Percentiles rank a stretch among this genome's conserved stretches.
phyloP scores from a whole-genome alignment of 2,329 filamentous ascomycete species.

The Proliferodiscus dingleyae region DNA sequence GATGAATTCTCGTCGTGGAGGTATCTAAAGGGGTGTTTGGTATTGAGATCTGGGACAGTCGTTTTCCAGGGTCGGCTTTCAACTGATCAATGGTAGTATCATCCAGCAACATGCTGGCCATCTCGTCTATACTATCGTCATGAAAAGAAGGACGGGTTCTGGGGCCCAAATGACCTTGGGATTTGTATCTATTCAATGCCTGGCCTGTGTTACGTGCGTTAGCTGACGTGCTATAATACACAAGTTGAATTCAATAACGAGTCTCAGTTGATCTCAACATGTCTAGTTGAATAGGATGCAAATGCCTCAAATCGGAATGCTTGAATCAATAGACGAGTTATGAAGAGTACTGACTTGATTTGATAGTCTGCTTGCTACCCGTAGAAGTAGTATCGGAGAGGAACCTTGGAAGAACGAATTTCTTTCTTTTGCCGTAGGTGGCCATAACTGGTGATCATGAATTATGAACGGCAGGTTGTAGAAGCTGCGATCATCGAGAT shows the following conservation, averaged over 20 bases:
- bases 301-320: no score
- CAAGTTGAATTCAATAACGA: no score
- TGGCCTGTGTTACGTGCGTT: not conserved
- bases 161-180: not conserved
- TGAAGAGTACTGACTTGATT: no score
- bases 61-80: constrained; percentile 10
- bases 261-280: no score
- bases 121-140: constrained; percentile 23
- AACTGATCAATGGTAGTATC: constrained; percentile 18
- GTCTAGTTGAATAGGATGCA: no score
- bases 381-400: constrained; percentile 9
- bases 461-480: not conserved
- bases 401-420: constrained; percentile 20
- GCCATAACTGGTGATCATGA: constrained; percentile 10
- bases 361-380: not conserved
- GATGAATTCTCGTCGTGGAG: not conserved
- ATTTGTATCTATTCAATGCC: not conserved
- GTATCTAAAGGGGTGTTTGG: constrained; percentile 2
- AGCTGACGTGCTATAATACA: no score
- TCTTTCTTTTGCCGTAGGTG: constrained; percentile 23
- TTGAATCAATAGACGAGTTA: no score
- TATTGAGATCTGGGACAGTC: constrained; percentile 12
- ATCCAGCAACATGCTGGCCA: constrained; percentile 22
- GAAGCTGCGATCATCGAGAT: not conserved
- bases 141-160: not conserved